These are phyloP conservation scores for Skeletonema grethae DNA, from an alignment of 108 stramenopile species.

Conservation along the genomic window DNA sequence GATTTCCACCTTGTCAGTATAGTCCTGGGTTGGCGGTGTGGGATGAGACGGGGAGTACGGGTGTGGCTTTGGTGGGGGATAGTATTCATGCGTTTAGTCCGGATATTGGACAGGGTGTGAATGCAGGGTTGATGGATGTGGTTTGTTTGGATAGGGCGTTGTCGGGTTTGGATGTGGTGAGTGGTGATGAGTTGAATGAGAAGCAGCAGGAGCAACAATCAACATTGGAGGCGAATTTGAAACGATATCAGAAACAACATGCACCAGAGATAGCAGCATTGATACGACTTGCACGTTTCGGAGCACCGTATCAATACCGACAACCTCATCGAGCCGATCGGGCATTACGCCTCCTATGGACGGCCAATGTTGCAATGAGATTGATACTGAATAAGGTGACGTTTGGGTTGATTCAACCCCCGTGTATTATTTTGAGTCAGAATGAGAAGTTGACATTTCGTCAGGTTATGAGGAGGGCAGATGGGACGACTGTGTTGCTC, in stretches of 20 bases:
- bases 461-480: slow-evolving; percentile 60
- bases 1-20: slow-evolving; percentile 64
- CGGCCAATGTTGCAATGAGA: slow-evolving; percentile 55
- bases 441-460: slow-evolving; percentile 45
- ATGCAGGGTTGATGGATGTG: slow-evolving; percentile 85
- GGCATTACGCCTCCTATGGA: slow-evolving; percentile 49
- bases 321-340: slow-evolving; percentile 57
- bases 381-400: slow-evolving; percentile 56
- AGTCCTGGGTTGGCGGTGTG: slow-evolving; percentile 49
- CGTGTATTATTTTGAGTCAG: slow-evolving; percentile 43
- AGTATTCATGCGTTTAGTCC: slow-evolving; percentile 87
- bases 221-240: slow-evolving; percentile 8
- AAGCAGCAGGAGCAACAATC: not conserved
- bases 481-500: slow-evolving; percentile 23
- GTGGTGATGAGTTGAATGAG: slow-evolving; percentile 8
- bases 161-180: slow-evolving; percentile 25
- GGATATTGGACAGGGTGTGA: slow-evolving; percentile 90
- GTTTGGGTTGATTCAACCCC: slow-evolving; percentile 38
- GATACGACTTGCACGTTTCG: slow-evolving; percentile 63
- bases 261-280: slow-evolving; percentile 46
- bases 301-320: slow-evolving; percentile 68
- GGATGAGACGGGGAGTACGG: slow-evolving; percentile 28
- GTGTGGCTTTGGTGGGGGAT: slow-evolving; percentile 82
- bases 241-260: slow-evolving; percentile 36
- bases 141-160: slow-evolving; percentile 57